Percentiles rank a stretch among this genome's conserved stretches.
phyloP scores from a whole-genome alignment of 2,329 filamentous ascomycete genomes.

The Phialophora expanda region DNA sequence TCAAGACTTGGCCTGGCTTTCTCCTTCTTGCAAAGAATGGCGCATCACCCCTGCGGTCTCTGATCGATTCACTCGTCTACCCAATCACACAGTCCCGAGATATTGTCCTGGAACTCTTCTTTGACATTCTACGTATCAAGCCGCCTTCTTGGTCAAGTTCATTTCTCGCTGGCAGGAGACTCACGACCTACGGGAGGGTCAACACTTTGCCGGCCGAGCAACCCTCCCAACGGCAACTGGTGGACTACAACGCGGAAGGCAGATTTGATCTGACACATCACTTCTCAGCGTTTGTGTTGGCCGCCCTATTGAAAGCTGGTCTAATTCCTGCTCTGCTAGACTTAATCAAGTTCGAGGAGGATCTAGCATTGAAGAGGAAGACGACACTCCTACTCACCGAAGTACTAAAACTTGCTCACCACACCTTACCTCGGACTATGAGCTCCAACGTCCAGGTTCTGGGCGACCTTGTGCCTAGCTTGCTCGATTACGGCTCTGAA shows the following conservation, averaged over 20 bases:
- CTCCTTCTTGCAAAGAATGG: constrained; percentile 87
- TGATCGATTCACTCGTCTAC: constrained; percentile 70
- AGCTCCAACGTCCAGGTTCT: constrained; percentile 85
- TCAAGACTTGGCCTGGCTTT: constrained; percentile 93
- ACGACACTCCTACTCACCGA: constrained; percentile 90
- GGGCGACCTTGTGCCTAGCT: constrained; percentile 80
- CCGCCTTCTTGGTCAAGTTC: constrained; percentile 93
- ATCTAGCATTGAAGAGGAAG: constrained; percentile 73
- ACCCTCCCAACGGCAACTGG: constrained; percentile 57
- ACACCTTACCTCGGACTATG: constrained; percentile 79
- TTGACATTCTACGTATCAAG: constrained; percentile 84
- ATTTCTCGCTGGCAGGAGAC: constrained; percentile 85
- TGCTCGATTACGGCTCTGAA: constrained; percentile 72
- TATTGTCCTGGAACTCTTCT: constrained; percentile 85
- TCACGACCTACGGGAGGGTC: constrained; percentile 96
- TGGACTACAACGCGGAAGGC: constrained; percentile 68
- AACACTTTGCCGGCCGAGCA: constrained; percentile 75
- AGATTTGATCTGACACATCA: constrained; percentile 90
- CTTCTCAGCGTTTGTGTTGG: constrained; percentile 86
- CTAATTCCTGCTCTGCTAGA: constrained; percentile 59
- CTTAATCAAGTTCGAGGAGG: constrained; percentile 56
- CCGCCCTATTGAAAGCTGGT: constrained; percentile 81
- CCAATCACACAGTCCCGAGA: constrained; percentile 65
- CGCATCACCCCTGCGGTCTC: constrained; percentile 80
- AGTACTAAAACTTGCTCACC: constrained; percentile 85